phyloP scores from a whole-genome alignment of 2,329 filamentous ascomycete species.

The Alternaria brassicae region DNA sequence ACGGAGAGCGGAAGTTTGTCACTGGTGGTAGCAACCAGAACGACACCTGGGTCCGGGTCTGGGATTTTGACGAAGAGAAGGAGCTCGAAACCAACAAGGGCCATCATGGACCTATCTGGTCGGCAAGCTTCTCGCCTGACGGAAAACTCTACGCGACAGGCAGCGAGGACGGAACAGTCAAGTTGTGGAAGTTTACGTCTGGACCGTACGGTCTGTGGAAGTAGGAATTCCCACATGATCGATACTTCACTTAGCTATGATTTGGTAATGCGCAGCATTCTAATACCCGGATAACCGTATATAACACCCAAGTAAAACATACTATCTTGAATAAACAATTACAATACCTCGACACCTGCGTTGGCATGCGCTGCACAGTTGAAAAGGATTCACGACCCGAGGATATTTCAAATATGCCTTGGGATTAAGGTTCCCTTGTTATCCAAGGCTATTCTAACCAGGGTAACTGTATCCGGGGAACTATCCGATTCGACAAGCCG shows the following conservation, averaged over 20 bases:
- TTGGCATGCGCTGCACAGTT: neutral
- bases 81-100: slow-evolving; percentile 95
- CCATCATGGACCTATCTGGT: slow-evolving; percentile 98
- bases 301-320: slow-evolving; percentile 3
- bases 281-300: slow-evolving; percentile 2
- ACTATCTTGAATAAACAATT: neutral
- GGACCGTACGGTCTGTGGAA: slow-evolving; percentile 72
- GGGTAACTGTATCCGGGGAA: slow-evolving; percentile 25
- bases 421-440: neutral
- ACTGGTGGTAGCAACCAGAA: slow-evolving; percentile 79
- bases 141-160: slow-evolving; percentile 95
- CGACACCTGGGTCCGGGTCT: slow-evolving; percentile 96
- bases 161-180: slow-evolving; percentile 97
- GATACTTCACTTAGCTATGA: neutral
- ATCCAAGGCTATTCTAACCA: slow-evolving; percentile 10
- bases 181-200: slow-evolving; percentile 77
- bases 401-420: neutral
- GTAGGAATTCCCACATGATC: slow-evolving; percentile 38
- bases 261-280: neutral
- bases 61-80: slow-evolving; percentile 82
- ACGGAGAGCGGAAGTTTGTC: slow-evolving; percentile 80
- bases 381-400: neutral
- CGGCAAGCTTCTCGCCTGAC: slow-evolving; percentile 90
- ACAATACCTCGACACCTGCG: neutral
- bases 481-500: slow-evolving; percentile 32